Base-by-base conservation (phyloP, 805 yeast genomes). In the Naumovozyma castellii region DNA sequence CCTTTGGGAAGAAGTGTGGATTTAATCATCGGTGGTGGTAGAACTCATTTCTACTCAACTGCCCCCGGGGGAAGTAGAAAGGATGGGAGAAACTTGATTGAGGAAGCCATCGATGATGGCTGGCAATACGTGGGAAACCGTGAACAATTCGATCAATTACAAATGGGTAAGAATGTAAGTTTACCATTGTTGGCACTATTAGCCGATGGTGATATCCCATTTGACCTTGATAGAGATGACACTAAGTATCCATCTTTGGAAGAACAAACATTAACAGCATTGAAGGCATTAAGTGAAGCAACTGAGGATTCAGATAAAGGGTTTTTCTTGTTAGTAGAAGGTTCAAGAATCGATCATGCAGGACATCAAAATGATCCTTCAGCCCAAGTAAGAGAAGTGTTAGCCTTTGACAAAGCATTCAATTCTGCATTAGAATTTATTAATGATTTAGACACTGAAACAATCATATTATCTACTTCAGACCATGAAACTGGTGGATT, bases 401-500 rank as follows among this genome's bases (percentile, higher is more conserved):
- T 87, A 50, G 95, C 94, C 2, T 88, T 78, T 59, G 94, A 84
- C 58, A 76, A 75, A 43, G 87, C 95, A 3, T 85, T 84, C 64
- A 61, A 72, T 44, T 82, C 84, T 9, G 95, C 80, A 2, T 62
- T 75, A 39, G 76, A 83, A 32, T 86, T 76, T 57, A 84, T 81
- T 30, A 77, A 80, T 49, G 56, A 68, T 6, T 54, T 82, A 2
- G 85, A 82, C 37, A 77, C 73, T 10, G 95, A 86, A 50, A 85
- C 95, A 2, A 67, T 82, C 34, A 72, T 85, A 32, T 68, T 88
- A 32, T 77, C 90, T 18, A 86, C 95, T 2, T 81, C 94, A 18
- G 97, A 88, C 60, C 97, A 88, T 66, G 97, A 88, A 60, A 88
- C 97, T 18, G 97, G 97, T 46, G 97, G 97, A 0, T 69, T 88